These are phyloP conservation scores for Eucalyptus dawsonii DNA, from an alignment of 345 rosid species.

Conservation along the genomic window DNA sequence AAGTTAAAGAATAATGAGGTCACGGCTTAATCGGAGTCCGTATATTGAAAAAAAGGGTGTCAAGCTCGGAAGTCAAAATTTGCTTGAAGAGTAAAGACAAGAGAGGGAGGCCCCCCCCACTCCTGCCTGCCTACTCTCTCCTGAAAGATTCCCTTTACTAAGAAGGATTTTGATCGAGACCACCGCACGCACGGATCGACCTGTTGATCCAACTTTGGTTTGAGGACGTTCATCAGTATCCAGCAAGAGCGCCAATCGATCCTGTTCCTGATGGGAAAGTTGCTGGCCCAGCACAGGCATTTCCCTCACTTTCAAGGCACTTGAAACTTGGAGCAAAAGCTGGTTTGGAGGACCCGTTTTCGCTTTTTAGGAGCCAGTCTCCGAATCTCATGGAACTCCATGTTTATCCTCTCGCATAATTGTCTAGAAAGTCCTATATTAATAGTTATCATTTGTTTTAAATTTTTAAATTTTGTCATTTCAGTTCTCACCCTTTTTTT, in stretches of 20 bases:
- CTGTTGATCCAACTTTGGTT: not conserved
- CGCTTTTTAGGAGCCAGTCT: not conserved
- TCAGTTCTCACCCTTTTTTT: accelerated
- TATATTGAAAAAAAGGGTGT: not conserved
- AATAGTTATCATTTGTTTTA: accelerated
- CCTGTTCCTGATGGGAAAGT: not conserved
- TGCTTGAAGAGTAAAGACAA: not conserved
- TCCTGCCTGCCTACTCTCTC: not conserved
- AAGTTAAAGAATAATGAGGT: not conserved
- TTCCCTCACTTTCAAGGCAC: not conserved
- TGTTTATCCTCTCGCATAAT: accelerated
- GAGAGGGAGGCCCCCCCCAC: not conserved
- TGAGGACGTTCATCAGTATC: not conserved
- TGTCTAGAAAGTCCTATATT: accelerated
- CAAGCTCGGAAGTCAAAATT: not conserved
- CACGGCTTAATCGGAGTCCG: not conserved
- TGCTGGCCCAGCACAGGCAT: not conserved
- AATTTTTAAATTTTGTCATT: accelerated
- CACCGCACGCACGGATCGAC: not conserved
- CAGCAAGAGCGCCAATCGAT: not conserved
- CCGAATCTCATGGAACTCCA: not conserved
- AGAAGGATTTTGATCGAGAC: not conserved
- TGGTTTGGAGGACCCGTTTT: not conserved
- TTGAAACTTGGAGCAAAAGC: not conserved
- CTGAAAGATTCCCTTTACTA: not conserved